phyloP scores from a whole-genome alignment of 2,329 filamentous ascomycete species.

The Paraconiothyrium brasiliense region DNA sequence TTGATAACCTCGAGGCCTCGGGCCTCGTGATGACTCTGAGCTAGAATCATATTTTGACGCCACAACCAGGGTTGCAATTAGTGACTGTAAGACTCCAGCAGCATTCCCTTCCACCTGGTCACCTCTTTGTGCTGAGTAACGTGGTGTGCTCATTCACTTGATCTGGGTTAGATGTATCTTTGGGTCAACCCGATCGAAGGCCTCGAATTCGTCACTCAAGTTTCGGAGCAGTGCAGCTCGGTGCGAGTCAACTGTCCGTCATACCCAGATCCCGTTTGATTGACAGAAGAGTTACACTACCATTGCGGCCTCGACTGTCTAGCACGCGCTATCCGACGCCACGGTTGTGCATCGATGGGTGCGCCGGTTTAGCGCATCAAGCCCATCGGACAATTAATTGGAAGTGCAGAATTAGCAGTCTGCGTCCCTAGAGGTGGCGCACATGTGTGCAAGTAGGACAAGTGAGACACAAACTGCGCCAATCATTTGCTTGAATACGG shows the following conservation, averaged over 20 bases:
- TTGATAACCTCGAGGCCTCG: neutral
- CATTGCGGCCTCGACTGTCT: conserved; percentile 17
- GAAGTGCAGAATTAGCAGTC: neutral
- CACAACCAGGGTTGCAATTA: conserved; percentile 3
- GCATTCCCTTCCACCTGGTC: neutral
- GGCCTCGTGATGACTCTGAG: conserved; percentile 1
- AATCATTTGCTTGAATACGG: neutral
- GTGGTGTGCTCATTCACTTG: neutral
- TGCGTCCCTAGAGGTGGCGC: conserved; percentile 2
- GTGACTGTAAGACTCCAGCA: conserved; percentile 7
- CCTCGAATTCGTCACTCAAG: neutral
- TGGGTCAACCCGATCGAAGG: neutral
- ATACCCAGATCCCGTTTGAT: conserved; percentile 6
- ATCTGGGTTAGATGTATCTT: neutral
- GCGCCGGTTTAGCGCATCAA: neutral
- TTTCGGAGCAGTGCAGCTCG: neutral
- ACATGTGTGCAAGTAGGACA: conserved; percentile 16
- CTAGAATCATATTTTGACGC: conserved; percentile 5
- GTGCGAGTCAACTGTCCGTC: conserved; percentile 8
- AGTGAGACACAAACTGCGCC: neutral
- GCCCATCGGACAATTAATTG: neutral
- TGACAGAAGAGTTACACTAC: conserved; percentile 28
- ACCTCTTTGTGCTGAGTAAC: conserved; percentile 1
- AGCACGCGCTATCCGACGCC: conserved; percentile 25
- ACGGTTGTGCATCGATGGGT: conserved; percentile 27